phyloP scores from a whole-genome alignment of 2,329 filamentous ascomycete species.

The Calonectria ilicicola region DNA sequence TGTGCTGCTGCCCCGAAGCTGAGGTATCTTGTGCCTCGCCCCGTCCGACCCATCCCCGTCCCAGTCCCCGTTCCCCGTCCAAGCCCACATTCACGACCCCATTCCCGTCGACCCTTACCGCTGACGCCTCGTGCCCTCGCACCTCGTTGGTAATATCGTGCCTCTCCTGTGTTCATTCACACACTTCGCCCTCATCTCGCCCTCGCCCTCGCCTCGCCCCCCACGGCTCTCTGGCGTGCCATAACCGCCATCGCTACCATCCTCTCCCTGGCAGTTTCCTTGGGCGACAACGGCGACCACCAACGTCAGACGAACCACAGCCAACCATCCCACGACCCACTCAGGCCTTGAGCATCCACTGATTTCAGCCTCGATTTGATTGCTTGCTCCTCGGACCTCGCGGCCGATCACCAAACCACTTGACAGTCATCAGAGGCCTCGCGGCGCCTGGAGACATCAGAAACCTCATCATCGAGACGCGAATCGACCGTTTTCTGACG shows the following conservation, averaged over 20 bases:
- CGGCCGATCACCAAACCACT: constrained; percentile 15
- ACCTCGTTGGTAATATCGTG: constrained; percentile 19
- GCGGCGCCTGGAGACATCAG: background rate
- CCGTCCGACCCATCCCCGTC: constrained; percentile 36
- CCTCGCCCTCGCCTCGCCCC: background rate
- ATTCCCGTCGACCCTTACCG: constrained; percentile 25
- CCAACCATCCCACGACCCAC: constrained; percentile 23
- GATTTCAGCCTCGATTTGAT: constrained; percentile 20
- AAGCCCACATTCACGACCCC: constrained; percentile 21
- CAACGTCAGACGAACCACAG: constrained; percentile 10
- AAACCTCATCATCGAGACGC: background rate
- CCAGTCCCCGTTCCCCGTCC: constrained; percentile 35
- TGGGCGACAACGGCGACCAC: constrained; percentile 21
- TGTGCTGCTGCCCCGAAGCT: constrained; percentile 1
- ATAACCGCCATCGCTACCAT: constrained; percentile 5
- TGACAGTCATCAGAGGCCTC: background rate
- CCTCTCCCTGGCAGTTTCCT: background rate
- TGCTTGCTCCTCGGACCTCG: constrained; percentile 14
- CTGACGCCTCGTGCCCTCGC: constrained; percentile 23
- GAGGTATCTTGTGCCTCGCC: constrained; percentile 38
- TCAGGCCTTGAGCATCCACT: constrained; percentile 16
- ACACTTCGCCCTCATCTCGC: constrained; percentile 3
- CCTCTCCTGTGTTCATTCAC: constrained; percentile 4
- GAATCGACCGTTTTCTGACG: constrained; percentile 8
- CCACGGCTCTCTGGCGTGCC: background rate